phyloP scores from a whole-genome alignment of 169 alveolate species.

The Plasmodium vivax region DNA sequence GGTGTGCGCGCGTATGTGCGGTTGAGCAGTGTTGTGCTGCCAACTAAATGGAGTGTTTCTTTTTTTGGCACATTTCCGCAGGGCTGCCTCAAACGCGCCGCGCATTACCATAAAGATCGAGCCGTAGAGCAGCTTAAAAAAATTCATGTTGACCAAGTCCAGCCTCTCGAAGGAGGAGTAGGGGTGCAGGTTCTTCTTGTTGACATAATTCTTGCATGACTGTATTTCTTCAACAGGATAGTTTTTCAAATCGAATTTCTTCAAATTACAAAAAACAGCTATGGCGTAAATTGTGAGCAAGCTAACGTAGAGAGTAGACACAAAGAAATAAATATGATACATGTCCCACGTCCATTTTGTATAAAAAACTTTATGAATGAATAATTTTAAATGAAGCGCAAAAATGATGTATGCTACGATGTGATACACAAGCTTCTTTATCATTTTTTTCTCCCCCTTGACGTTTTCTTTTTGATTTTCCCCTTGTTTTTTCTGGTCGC shows the following conservation, averaged over 20 bases:
- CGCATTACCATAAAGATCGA: slow-evolving; percentile 25
- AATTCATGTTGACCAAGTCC: slow-evolving; percentile 31
- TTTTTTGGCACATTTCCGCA: neutral
- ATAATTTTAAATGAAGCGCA: slow-evolving; percentile 52
- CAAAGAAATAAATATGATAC: slow-evolving; percentile 51
- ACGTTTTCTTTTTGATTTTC: neutral
- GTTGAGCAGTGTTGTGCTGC: neutral
- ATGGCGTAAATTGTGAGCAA: neutral
- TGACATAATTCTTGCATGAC: neutral
- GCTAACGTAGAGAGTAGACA: neutral
- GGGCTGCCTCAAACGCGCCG: neutral
- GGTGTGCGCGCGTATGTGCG: neutral
- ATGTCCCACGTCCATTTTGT: slow-evolving; percentile 41
- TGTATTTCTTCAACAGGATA: slow-evolving; percentile 20
- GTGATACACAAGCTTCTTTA: slow-evolving; percentile 49
- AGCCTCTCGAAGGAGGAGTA: slow-evolving; percentile 34
- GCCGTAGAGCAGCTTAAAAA: slow-evolving; percentile 20
- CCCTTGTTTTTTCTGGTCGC: neutral
- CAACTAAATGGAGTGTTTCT: neutral
- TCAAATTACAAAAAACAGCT: neutral
- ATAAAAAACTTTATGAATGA: slow-evolving; percentile 1
- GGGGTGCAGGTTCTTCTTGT: slow-evolving; percentile 39
- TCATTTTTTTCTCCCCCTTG: slow-evolving; percentile 23
- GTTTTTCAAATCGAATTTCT: slow-evolving; percentile 26
- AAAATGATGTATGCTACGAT: slow-evolving; percentile 27